Evolutionary conservation across 1,284 basidiomycete species (phyloP), one percentile per base, ranked within the genome.

Genomic region (Tilletia walkeri): DNA sequence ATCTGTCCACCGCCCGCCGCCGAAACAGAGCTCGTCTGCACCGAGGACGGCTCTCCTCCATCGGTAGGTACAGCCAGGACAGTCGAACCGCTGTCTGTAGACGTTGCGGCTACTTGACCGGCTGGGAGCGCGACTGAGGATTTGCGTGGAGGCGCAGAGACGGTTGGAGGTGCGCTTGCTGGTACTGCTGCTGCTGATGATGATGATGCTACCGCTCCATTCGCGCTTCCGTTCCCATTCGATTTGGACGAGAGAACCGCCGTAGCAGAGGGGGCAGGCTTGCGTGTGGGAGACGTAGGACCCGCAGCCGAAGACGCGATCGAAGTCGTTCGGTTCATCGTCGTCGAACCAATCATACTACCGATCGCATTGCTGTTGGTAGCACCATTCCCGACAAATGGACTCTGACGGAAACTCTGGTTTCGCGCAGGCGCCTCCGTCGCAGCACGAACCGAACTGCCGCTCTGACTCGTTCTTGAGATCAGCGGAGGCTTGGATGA

Each of bases 351-450:
- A 30, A 2, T 30, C 24, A 30, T 30, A 3, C 12, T 14, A 14
- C 12, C 14, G 34, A 14, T 34, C 4, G 54, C 54, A 56, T n/a
- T 34, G 20, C 24, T 34, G 34, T 4, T 30, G 18, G 9, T n/a
- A n/a, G 7, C n/a, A n/a, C n/a, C 34, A 10, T 56, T 56, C 16
- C 63, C 70, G 66, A 47, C 69, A 67, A 76, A 75, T 36, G 68
- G 39, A 16, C 73, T 75, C 10, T 67, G 72, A 38, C 75, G 73
- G 68, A 76, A 76, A 4, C 72, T 72, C 65, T 76, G 75, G 66
- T 76, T 76, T 56, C 75, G 73, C 38, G 70, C 68, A 3, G 75
- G 75, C 4, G 30, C 34, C 7, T 41, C 59, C 14, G 4, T 36
- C 54, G 34, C 20, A 34, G 24, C 54, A 9, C 59, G 59, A 39